Percentiles rank a stretch among this genome's conserved stretches.
Conservation (phyloP, 2,329 filamentous ascomycete species). For the Verticillium tricorpus region DNA sequence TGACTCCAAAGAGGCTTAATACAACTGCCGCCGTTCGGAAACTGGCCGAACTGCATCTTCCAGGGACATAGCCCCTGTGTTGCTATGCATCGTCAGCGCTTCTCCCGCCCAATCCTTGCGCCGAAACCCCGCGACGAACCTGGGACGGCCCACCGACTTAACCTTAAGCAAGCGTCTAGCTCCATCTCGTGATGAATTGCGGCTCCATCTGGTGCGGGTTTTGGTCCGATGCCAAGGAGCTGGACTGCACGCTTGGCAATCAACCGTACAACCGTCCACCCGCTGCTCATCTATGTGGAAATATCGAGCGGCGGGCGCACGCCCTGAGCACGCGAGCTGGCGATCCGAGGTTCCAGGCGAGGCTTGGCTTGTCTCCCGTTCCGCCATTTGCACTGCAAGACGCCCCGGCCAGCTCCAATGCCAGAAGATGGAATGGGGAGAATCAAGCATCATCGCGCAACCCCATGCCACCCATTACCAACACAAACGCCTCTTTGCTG, state of each 20-base stretch:
- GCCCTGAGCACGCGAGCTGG: neutral
- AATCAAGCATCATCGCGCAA: neutral
- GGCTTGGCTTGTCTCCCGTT: neutral
- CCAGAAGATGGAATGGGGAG: neutral
- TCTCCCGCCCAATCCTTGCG: neutral
- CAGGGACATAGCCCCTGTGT: neutral
- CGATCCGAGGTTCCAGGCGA: neutral
- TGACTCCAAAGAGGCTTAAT: neutral
- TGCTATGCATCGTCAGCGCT: neutral
- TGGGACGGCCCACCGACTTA: neutral
- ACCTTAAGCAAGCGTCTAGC: neutral
- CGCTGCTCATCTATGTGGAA: neutral
- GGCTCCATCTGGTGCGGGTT: neutral
- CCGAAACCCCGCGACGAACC: neutral
- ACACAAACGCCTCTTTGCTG: neutral
- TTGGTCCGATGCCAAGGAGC: neutral
- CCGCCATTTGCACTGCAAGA: neutral
- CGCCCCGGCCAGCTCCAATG: neutral
- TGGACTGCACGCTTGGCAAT: neutral
- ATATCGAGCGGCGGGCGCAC: neutral
- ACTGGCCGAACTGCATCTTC: neutral
- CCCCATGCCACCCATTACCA: neutral
- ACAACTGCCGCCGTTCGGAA: neutral
- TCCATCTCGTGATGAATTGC: neutral
- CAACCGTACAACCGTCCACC: neutral